phyloP scores from a whole-genome alignment of 306 rosid species.

The Hylodesmum podocarpum region DNA sequence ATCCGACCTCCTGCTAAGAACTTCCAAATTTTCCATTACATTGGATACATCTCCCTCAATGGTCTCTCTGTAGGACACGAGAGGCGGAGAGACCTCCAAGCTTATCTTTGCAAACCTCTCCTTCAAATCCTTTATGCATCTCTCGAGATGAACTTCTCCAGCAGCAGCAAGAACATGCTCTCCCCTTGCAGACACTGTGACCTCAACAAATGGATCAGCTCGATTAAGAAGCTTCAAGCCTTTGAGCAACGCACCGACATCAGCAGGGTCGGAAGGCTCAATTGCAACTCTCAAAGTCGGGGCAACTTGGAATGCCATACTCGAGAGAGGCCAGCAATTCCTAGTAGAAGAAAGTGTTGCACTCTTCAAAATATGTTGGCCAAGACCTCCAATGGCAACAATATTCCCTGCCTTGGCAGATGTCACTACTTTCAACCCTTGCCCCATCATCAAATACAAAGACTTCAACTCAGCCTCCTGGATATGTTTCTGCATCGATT shows the following conservation, averaged over 20 bases:
- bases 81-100: too few relatives aligned
- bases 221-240: conserved; percentile 77
- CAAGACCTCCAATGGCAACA: conserved; percentile 82
- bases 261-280: conserved; percentile 87
- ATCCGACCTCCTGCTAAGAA: too few relatives aligned
- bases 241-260: too few relatives aligned
- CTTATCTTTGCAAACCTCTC: too few relatives aligned
- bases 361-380: conserved; percentile 75
- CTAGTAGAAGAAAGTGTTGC: conserved; percentile 79
- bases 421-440: conserved; percentile 65
- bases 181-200: conserved; percentile 72
- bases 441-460: conserved; percentile 99
- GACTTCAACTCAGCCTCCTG: conserved; percentile 79
- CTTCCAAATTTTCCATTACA: too few relatives aligned
- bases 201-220: conserved; percentile 89
- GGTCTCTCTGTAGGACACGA: too few relatives aligned
- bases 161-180: conserved; percentile 82
- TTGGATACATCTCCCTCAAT: too few relatives aligned
- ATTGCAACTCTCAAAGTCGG: conserved; percentile 85
- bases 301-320: conserved; percentile 76
- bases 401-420: conserved; percentile 72
- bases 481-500: conserved; percentile 56
- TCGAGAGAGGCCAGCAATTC: conserved; percentile 88
- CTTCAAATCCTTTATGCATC: conserved; percentile 79
- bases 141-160: conserved; percentile 88